phyloP scores from a whole-genome alignment of 148 eudicot species.

The Amaranthus cruentus region DNA sequence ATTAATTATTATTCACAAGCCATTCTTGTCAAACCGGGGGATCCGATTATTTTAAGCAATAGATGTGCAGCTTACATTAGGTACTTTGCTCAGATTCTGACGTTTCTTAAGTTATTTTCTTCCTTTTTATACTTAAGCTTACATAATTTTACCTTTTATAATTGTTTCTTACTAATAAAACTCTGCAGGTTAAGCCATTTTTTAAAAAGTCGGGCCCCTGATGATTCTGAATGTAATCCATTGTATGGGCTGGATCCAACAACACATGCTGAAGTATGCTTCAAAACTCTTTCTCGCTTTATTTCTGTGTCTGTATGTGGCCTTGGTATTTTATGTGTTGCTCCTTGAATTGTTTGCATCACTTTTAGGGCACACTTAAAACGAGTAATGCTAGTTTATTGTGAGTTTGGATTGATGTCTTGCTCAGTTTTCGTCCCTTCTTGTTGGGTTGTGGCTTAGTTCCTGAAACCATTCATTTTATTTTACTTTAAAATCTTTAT shows the following conservation, averaged over 20 bases:
- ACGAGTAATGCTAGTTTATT: neutral
- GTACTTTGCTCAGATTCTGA: conserved; percentile 29
- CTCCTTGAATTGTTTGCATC: neutral
- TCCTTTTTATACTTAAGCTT: neutral
- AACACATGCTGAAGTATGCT: conserved; percentile 75
- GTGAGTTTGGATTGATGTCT: neutral
- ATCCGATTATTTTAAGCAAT: conserved; percentile 81
- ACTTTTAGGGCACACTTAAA: neutral
- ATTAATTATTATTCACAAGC: conserved; percentile 77
- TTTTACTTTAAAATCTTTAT: neutral
- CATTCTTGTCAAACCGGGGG: conserved; percentile 58
- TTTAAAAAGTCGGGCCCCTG: conserved; percentile 64
- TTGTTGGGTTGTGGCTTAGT: neutral
- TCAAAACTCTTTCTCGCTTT: conserved; percentile 6
- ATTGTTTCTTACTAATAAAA: conserved; percentile 3
- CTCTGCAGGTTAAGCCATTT: conserved; percentile 58
- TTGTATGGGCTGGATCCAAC: conserved; percentile 89
- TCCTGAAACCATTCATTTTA: neutral
- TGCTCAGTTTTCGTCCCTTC: neutral
- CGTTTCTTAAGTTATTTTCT: neutral
- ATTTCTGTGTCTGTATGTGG: neutral
- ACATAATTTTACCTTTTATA: neutral
- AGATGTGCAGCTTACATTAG: conserved; percentile 89
- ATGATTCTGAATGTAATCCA: conserved; percentile 72
- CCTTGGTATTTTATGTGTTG: neutral